Evolutionary conservation across 768 basidiomycete genomes (phyloP).

Genomic region (Trametes sanguinea): DNA sequence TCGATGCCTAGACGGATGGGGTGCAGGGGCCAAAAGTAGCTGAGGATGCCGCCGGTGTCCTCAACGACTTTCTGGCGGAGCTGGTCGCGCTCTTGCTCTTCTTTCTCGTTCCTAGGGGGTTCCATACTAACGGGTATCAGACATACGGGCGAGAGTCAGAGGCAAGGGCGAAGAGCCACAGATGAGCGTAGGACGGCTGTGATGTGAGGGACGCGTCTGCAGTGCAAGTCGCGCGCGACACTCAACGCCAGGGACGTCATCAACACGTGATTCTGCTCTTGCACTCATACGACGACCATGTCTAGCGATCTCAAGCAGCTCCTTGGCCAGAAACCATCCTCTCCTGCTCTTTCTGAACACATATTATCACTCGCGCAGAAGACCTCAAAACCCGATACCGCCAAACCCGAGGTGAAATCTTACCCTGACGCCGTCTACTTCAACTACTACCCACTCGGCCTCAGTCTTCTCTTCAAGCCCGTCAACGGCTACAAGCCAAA

Average conservation of each 20-base stretch:
- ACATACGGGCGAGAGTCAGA: background rate
- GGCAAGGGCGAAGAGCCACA: background rate
- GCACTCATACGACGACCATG: conserved; percentile 20
- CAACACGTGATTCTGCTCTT: conserved; percentile 14
- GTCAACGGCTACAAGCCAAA: conserved; percentile 61
- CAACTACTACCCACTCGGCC: conserved; percentile 77
- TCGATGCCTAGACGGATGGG: conserved; percentile 30
- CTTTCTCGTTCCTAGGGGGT: conserved; percentile 1
- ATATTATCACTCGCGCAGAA: conserved; percentile 38
- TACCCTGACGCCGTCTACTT: conserved; percentile 86
- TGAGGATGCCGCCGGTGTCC: conserved; percentile 21
- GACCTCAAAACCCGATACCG: conserved; percentile 19
- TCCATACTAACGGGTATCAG: conserved; percentile 12
- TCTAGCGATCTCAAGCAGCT: conserved; percentile 37
- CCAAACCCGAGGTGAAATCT: conserved; percentile 68
- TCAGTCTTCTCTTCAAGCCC: conserved; percentile 80
- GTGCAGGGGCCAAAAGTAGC: conserved; percentile 25
- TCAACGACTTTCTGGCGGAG: conserved; percentile 17
- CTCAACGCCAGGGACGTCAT: conserved; percentile 9
- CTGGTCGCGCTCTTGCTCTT: conserved; percentile 18
- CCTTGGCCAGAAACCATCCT: conserved; percentile 54
- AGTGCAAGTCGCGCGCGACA: background rate
- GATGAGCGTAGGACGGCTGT: background rate
- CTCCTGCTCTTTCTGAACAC: conserved; percentile 45
- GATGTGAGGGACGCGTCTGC: no score